Percentiles rank a stretch among this genome's conserved stretches.
phyloP scores from a whole-genome alignment of 2,329 filamentous ascomycete genomes.

The Cladosporium sp. region DNA sequence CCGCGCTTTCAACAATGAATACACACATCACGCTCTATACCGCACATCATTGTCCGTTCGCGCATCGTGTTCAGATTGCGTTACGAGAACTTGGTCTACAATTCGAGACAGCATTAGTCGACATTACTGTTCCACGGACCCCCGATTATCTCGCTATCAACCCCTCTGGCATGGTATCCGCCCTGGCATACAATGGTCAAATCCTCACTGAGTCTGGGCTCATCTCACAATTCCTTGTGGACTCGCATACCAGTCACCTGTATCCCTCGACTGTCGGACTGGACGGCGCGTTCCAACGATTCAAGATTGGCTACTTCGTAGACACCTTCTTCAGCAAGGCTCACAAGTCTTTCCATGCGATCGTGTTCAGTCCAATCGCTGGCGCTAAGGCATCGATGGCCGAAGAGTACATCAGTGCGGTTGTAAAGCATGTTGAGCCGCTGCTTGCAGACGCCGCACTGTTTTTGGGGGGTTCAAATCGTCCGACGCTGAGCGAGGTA shows the following conservation, averaged over 20 bases:
- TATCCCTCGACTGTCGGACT: no score
- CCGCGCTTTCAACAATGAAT: not conserved
- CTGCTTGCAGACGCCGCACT: slow-evolving; percentile 53
- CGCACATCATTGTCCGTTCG: slow-evolving; percentile 68
- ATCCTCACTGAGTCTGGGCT: slow-evolving; percentile 65
- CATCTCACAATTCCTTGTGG: slow-evolving; percentile 69
- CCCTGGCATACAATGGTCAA: slow-evolving; percentile 61
- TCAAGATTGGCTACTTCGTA: slow-evolving; percentile 69
- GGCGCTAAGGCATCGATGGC: slow-evolving; percentile 57
- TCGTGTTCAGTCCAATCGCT: slow-evolving; percentile 38
- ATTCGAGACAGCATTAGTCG: slow-evolving; percentile 52
- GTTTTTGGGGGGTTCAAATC: slow-evolving; percentile 47
- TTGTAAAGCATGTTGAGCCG: slow-evolving; percentile 73
- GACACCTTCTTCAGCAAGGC: slow-evolving; percentile 68
- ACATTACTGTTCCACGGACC: slow-evolving; percentile 67
- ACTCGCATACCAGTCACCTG: slow-evolving; percentile 67
- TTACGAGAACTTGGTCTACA: slow-evolving; percentile 34
- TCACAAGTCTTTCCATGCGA: slow-evolving; percentile 48
- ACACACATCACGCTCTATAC: slow-evolving; percentile 68
- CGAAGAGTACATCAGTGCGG: slow-evolving; percentile 49
- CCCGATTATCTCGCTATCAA: slow-evolving; percentile 75
- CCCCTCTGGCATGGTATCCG: slow-evolving; percentile 74
- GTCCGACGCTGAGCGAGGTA: slow-evolving; percentile 72
- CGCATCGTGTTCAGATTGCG: slow-evolving; percentile 62
- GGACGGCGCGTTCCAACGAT: slow-evolving; percentile 60